Evolutionary conservation across 2,329 filamentous ascomycete genomes (phyloP), one percentile per base, ranked within the genome.

Genomic region (Emergomyces pasteurianus): DNA sequence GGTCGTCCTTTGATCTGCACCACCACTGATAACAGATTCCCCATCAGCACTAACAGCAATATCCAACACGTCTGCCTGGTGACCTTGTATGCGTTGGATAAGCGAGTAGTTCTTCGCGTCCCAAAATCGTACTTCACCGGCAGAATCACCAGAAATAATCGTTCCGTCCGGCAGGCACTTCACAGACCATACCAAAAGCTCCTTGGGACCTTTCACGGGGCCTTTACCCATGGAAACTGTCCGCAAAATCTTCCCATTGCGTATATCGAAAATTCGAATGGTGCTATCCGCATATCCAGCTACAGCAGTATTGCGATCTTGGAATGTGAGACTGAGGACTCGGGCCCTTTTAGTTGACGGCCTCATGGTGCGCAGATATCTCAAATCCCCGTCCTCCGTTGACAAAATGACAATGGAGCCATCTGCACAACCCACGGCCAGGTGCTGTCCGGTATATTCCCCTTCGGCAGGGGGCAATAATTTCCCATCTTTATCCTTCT

Each of bases 281-380:
- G 86, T 90, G 74, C 91, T 92, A 76, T 99, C 92, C n/a, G 91
- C 92, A 73, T 94, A 97, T 26, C 94, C 94, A 42, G 92, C 91
- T 49, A 96, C 84, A 62, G 92, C 86, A 40, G 86, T 85, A 69
- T 92, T 84, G 61, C 88, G 85, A 66, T 89, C 87, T 75, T 96
- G 91, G 76, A 95, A 99, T 28, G 88, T 84, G 64, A 99, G 86
- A 76, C 90, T 96, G 68, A 97, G 85, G 71, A 95, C 92, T 69
- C 92, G 87, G 40, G 90, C 86, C 75, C 88, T 92, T 77, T 92
- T 95, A 36, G 87, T 87, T 1, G 89, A 86, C 1, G 90, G 87
- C 65, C 89, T 82, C 62, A 97, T 78, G 47, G 90, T 83, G 67
- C 85, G 84, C 69, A 92, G 82, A 70, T 95, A 95, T 63, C 84